These are phyloP conservation scores for Quercus mongolica DNA, from an alignment of 306 rosid species.

Conservation along the genomic window DNA sequence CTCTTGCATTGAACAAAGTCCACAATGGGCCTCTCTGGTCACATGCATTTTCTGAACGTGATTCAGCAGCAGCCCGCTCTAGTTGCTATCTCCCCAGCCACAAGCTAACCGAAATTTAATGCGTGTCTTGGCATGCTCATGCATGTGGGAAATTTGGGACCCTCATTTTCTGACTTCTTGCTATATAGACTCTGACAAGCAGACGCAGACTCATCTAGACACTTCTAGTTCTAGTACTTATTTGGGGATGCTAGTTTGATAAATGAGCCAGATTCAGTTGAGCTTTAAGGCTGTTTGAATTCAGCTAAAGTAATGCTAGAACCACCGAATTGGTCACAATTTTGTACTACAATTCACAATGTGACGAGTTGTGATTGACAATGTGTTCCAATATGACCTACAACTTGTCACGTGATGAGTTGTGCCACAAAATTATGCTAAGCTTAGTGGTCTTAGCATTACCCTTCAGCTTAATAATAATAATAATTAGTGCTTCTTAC, in stretches of 20 bases:
- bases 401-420: accelerated
- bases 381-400: accelerated
- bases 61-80: not conserved
- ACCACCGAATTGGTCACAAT: too few species aligned
- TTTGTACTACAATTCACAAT: too few species aligned
- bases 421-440: accelerated
- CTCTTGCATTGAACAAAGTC: too few species aligned
- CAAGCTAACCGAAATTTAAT: not conserved
- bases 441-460: too few species aligned
- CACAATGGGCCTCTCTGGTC: too few species aligned
- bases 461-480: too few species aligned
- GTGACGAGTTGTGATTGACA: accelerated
- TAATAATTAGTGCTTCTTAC: too few species aligned
- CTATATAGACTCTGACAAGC: not conserved
- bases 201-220: not conserved
- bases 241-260: not conserved
- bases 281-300: too few species aligned
- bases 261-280: not conserved
- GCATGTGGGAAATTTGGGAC: not conserved
- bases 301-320: too few species aligned
- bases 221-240: not conserved
- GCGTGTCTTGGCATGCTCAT: not conserved
- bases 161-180: not conserved
- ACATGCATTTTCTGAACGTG: not conserved
- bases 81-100: not conserved